Evolutionary conservation across 2,329 filamentous ascomycete genomes (phyloP), one percentile per base, ranked within the genome.

Genomic region (Botryotinia globosa): DNA sequence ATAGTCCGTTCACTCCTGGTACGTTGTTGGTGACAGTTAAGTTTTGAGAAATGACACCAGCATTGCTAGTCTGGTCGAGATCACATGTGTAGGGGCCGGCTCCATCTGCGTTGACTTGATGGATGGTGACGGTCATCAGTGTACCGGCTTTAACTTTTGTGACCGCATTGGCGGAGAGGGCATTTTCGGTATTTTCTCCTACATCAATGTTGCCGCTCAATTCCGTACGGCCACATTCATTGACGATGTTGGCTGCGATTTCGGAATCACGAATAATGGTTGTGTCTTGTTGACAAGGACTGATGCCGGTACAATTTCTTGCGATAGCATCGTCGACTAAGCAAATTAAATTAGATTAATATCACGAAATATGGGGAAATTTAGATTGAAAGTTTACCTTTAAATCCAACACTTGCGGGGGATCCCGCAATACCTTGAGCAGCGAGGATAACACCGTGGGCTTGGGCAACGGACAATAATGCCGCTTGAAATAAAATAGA

Each of bases 271-370:
- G 85, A 81, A 91, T 91, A 78, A 90, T 85, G 70, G 88, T 90
- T 18, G 88, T 84, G 73, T 91, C 89, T 75, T 88, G 87, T 78
- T 91, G 89, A 83, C 90, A 91, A 34, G 89, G 89, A 79, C 85
- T 88, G 82, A 90, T 89, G 72, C 83, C 83, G 25, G 88, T 90
- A 80, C 89, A 90, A 80, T 90, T 89, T 75, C 89, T 85, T 42
- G 89, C 87, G 76, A 89, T 84, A 72, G 81, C 81, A 58, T 84
- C 81, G 76, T 87, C 85, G 74, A 90, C 85, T 85, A 63, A 63
- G 39, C 44, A 56, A 10, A 68, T 42, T 42, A 56, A 42, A 67
- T 68, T 44, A 42, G 64, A 32, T 42, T 68, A 25, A 42, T 18
- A 32, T 32, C 29, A 48, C 12, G 48, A 56, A 68, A 42, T 58